phyloP scores from a whole-genome alignment of 1,284 basidiomycete genomes.

The Agroathelia rolfsii region DNA sequence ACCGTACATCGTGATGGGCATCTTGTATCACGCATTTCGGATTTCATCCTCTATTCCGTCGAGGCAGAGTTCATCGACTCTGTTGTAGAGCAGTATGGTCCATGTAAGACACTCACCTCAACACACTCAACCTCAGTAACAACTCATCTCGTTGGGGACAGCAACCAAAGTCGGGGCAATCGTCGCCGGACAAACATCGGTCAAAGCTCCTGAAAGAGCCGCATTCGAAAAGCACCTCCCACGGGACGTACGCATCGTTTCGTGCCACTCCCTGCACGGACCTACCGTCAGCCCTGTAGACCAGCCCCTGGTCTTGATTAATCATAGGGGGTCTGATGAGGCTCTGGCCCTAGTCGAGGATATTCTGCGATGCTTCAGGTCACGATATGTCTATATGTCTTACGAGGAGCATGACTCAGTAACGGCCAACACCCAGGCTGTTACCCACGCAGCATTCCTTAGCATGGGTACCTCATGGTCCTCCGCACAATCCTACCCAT shows the following conservation, averaged over 20 bases:
- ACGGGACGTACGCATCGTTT: constrained; percentile 80
- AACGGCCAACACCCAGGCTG: constrained; percentile 97
- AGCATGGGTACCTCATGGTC: constrained; percentile 99
- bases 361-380: constrained; percentile 76
- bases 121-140: not conserved
- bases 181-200: constrained; percentile 92
- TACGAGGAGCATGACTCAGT: constrained; percentile 96
- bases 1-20: constrained; percentile 73
- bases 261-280: constrained; percentile 91
- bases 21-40: constrained; percentile 73
- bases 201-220: constrained; percentile 87
- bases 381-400: constrained; percentile 83
- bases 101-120: constrained; percentile 66
- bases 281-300: constrained; percentile 86
- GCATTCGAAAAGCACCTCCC: constrained; percentile 92
- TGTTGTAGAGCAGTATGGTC: constrained; percentile 85
- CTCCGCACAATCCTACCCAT: constrained; percentile 74
- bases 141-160: constrained; percentile 27
- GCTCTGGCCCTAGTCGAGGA: constrained; percentile 75
- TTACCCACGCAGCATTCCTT: constrained; percentile 95
- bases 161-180: constrained; percentile 90
- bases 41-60: constrained; percentile 89
- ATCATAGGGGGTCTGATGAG: constrained; percentile 73
- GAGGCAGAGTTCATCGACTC: constrained; percentile 84
- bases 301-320: constrained; percentile 87